Evolutionary conservation across 768 basidiomycete species (phyloP).

Genomic region (Tubosaeta sp.): DNA sequence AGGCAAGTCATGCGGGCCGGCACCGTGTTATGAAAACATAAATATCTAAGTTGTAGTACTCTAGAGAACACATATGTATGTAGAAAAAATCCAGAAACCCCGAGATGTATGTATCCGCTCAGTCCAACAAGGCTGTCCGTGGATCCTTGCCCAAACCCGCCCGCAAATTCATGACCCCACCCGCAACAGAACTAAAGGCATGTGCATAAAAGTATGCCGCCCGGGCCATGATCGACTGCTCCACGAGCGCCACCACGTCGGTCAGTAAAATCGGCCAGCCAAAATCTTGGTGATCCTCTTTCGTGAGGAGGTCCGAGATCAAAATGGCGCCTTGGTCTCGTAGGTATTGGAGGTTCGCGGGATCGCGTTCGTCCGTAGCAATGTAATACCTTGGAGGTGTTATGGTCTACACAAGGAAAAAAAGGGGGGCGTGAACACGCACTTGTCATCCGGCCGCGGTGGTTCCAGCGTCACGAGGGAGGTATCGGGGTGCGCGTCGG

Average conservation of each 20-base stretch:
- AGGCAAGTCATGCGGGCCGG: too few relatives aligned
- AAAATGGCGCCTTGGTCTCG: constrained; percentile 34
- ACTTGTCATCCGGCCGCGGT: constrained; percentile 23
- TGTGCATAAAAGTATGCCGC: constrained; percentile 41
- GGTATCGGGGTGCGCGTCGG: constrained; percentile 14
- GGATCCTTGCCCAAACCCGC: constrained; percentile 38
- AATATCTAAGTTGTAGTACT: too few relatives aligned
- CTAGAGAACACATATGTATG: too few relatives aligned
- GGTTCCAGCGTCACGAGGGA: constrained; percentile 23
- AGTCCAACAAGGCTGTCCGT: constrained; percentile 36
- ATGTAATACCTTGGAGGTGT: constrained; percentile 28
- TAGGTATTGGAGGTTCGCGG: constrained; percentile 8
- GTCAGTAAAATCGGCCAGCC: constrained; percentile 44
- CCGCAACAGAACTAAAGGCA: constrained; percentile 36
- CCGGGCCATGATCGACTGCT: constrained; percentile 37
- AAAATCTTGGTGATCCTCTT: constrained; percentile 34
- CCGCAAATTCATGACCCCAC: constrained; percentile 40
- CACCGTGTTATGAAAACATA: too few relatives aligned
- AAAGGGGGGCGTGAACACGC: not conserved
- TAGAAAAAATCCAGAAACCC: too few relatives aligned
- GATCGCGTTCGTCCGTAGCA: constrained; percentile 41
- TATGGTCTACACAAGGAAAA: not conserved
- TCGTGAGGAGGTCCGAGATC: constrained; percentile 39
- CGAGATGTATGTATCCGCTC: not conserved
- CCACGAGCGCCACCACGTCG: constrained; percentile 40